These are phyloP conservation scores for Xylariomycetidae sp. DNA, from an alignment of 2,329 filamentous ascomycete species.

Conservation along the genomic window DNA sequence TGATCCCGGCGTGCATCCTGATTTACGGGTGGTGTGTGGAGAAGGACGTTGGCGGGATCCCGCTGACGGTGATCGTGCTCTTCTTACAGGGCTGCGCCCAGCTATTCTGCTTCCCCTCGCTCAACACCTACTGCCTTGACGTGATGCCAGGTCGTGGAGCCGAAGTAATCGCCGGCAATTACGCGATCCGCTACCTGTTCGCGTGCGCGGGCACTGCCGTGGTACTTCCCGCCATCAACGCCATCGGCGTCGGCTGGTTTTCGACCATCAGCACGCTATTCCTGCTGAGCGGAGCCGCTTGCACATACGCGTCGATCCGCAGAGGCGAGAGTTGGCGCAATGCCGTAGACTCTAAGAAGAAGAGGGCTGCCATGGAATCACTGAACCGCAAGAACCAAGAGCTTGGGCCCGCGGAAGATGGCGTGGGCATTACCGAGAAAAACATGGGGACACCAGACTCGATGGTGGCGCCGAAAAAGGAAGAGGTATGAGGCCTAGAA, in stretches of 20 bases:
- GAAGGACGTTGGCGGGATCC: slow-evolving; percentile 45
- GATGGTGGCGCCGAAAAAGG: background rate
- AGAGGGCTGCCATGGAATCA: slow-evolving; percentile 9
- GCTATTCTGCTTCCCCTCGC: slow-evolving; percentile 68
- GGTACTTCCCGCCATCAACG: slow-evolving; percentile 68
- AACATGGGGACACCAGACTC: background rate
- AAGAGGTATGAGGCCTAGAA: too few species aligned
- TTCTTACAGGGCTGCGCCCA: slow-evolving; percentile 72
- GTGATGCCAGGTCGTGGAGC: slow-evolving; percentile 68
- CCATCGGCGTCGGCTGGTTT: slow-evolving; percentile 78
- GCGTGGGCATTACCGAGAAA: slow-evolving; percentile 3
- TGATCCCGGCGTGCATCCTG: slow-evolving; percentile 61
- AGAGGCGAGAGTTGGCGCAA: slow-evolving; percentile 38
- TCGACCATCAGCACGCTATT: slow-evolving; percentile 50
- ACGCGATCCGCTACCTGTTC: slow-evolving; percentile 72
- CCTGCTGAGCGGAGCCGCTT: slow-evolving; percentile 31
- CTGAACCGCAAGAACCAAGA: slow-evolving; percentile 12
- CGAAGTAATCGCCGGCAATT: slow-evolving; percentile 77
- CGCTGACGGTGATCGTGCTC: slow-evolving; percentile 65
- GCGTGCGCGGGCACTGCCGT: slow-evolving; percentile 66
- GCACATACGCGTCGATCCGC: slow-evolving; percentile 32
- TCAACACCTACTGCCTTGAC: slow-evolving; percentile 80
- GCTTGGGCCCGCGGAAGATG: slow-evolving; percentile 3
- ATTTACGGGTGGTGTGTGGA: slow-evolving; percentile 55
- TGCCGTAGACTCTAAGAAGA: slow-evolving; percentile 26